phyloP scores from a whole-genome alignment of 441 rosid species.

The Mallotus japonicus region DNA sequence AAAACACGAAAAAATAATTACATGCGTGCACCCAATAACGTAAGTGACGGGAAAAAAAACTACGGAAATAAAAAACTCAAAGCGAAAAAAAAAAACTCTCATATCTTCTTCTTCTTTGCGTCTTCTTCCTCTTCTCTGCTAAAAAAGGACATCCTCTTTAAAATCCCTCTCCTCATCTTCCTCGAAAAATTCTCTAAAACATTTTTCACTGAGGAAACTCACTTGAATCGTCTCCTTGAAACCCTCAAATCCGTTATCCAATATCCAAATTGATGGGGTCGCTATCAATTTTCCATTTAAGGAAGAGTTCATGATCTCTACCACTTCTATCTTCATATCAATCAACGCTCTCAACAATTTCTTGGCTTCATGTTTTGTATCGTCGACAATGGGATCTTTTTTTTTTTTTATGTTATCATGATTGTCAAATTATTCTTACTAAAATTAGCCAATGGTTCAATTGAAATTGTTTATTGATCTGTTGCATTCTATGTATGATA shows the following conservation, averaged over 20 bases:
- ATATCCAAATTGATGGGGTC: slow-evolving; percentile 32
- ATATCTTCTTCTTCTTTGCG: no score
- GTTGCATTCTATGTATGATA: no score
- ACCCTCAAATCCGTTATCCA: slow-evolving; percentile 38
- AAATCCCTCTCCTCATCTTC: slow-evolving; percentile 65
- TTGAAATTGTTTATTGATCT: no score
- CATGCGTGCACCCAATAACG: no score
- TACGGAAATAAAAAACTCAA: no score
- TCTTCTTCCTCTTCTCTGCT: slow-evolving; percentile 55
- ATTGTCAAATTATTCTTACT: no score
- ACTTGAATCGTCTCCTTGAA: slow-evolving; percentile 58
- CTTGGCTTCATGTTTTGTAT: not conserved
- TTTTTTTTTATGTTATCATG: no score
- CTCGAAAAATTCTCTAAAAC: slow-evolving; percentile 61
- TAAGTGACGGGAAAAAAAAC: no score
- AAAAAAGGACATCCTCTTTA: slow-evolving; percentile 64
- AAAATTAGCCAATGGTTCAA: no score
- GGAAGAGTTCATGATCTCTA: slow-evolving; percentile 74
- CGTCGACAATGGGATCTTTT: no score
- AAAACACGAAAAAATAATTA: no score
- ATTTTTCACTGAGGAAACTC: slow-evolving; percentile 35
- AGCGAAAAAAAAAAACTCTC: no score
- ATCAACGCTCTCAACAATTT: slow-evolving; percentile 39
- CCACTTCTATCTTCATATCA: slow-evolving; percentile 63
- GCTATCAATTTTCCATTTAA: slow-evolving; percentile 51